phyloP scores from a whole-genome alignment of 2,329 filamentous ascomycete species.

The Trichoderma sp. region DNA sequence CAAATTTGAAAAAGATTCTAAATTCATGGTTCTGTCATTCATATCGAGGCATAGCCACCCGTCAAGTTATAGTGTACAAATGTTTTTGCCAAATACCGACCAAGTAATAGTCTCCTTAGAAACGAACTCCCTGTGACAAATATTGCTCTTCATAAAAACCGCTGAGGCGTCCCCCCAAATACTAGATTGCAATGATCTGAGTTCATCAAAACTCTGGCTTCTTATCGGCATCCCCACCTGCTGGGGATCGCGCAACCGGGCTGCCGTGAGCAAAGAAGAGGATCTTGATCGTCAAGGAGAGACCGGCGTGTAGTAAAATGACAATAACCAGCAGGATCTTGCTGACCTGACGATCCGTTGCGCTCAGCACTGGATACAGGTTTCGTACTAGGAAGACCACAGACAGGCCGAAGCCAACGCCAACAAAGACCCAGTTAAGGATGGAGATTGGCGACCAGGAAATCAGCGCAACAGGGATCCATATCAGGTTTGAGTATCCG shows the following conservation, averaged over 20 bases:
- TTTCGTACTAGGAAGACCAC: constrained; percentile 83
- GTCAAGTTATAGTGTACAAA: constrained; percentile 7
- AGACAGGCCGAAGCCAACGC: constrained; percentile 79
- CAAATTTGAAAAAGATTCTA: not conserved
- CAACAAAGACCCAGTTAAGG: constrained; percentile 93
- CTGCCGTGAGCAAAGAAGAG: constrained; percentile 89
- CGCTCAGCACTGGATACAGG: constrained; percentile 86
- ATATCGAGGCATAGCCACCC: constrained; percentile 11
- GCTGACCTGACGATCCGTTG: constrained; percentile 88
- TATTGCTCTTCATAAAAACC: not conserved
- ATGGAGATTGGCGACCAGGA: constrained; percentile 84
- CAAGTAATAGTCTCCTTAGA: not conserved
- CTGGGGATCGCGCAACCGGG: constrained; percentile 44
- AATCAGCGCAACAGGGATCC: constrained; percentile 91
- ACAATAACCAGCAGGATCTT: constrained; percentile 85
- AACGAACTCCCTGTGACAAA: not conserved
- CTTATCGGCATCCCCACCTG: constrained; percentile 29
- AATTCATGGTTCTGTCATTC: constrained; percentile 5
- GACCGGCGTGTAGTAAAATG: constrained; percentile 80
- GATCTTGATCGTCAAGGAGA: constrained; percentile 93
- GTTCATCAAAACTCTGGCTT: constrained; percentile 12
- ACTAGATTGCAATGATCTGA: not conserved
- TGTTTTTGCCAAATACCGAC: constrained; percentile 24
- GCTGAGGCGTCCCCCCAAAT: not conserved
- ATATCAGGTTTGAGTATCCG: constrained; percentile 94